Evolutionary conservation across 352 stramenopile genomes (phyloP), one percentile per base, ranked within the genome.

Genomic region (Globisporangium orthogonon): DNA sequence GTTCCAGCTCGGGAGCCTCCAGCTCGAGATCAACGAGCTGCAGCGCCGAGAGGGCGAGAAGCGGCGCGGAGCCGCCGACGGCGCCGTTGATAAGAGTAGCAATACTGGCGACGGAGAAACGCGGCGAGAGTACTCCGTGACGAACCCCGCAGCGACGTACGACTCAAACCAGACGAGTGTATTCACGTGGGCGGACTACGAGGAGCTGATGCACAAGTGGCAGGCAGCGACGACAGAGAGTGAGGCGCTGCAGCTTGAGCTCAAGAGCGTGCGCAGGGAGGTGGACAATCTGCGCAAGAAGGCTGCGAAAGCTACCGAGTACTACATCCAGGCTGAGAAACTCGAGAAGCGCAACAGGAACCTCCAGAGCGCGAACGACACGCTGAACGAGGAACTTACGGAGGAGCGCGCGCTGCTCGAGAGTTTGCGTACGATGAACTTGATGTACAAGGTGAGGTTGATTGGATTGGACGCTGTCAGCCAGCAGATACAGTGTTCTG

Each of bases 401-500:
- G 83, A 92, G 53, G 74, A 85, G 33, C 74, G 75, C 31, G 74
- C 71, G 23, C 58, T 92, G 14, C 70, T 84, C 43, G 78, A 89
- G 41, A 92, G 83, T 61, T 61, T 87, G 2, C 73, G 72, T 11
- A 75, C 75, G 2, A 85, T 86, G 67, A 83, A 82, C 45, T 51
- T 82, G 1, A 80, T 83, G 63, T 88, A 88, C 58, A 88, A 86
- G 64, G 67, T 74, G 62, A 29, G 44, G 11, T 43, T 17, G 3
- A 14, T 13, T 43, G 23, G 23, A 23, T 23, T 23, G 23, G 23
- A 23, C 23, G 23, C 23, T 23, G 23, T 23, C 23, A 23, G 23
- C 23, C 23, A 23, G 23, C 23, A 23, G 23, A 23, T 23, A 23
- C 23, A 23, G n/a, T 29, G n/a, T 48, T n/a, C 43, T 49, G 7